phyloP scores from a whole-genome alignment of 768 basidiomycete species.

The Pulveroboletus sp. region DNA sequence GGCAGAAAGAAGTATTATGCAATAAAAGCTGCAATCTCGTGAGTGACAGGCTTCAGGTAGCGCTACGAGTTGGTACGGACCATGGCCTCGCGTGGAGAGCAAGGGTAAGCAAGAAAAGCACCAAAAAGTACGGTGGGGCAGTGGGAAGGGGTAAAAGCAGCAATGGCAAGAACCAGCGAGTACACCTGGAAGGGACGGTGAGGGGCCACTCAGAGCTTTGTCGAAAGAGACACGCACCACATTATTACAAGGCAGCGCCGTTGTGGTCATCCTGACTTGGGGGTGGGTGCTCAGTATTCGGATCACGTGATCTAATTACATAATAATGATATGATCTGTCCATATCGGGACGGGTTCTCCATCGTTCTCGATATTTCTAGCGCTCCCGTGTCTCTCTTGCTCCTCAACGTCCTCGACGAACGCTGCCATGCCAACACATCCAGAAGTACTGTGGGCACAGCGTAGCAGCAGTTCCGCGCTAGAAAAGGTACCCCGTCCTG shows the following conservation, averaged over 20 bases:
- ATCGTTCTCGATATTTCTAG: slow-evolving; percentile 31
- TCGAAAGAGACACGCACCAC: slow-evolving; percentile 46
- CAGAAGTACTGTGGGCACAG: slow-evolving; percentile 95
- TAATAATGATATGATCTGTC: slow-evolving; percentile 8
- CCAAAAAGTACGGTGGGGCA: slow-evolving; percentile 73
- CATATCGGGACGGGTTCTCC: slow-evolving; percentile 26
- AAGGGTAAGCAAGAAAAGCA: slow-evolving; percentile 71
- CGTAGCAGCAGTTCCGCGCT: slow-evolving; percentile 64
- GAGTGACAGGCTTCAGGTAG: not conserved
- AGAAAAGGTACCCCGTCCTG: slow-evolving; percentile 53
- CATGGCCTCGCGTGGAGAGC: slow-evolving; percentile 82
- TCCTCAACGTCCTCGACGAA: slow-evolving; percentile 6
- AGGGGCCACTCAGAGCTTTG: not conserved
- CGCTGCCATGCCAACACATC: slow-evolving; percentile 49
- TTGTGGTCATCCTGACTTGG: not conserved
- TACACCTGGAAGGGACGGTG: slow-evolving; percentile 52
- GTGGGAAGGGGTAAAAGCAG: slow-evolving; percentile 73
- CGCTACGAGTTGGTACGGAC: slow-evolving; percentile 38
- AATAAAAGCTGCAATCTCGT: slow-evolving; percentile 62
- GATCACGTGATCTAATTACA: slow-evolving; percentile 21
- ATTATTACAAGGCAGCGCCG: slow-evolving; percentile 25
- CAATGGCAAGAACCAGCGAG: slow-evolving; percentile 79
- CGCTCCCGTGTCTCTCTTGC: slow-evolving; percentile 1
- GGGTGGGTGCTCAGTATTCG: too few species aligned
- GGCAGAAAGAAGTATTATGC: slow-evolving; percentile 76